phyloP scores from a whole-genome alignment of 2,329 filamentous ascomycete species.

The Cladosporium colombiae region DNA sequence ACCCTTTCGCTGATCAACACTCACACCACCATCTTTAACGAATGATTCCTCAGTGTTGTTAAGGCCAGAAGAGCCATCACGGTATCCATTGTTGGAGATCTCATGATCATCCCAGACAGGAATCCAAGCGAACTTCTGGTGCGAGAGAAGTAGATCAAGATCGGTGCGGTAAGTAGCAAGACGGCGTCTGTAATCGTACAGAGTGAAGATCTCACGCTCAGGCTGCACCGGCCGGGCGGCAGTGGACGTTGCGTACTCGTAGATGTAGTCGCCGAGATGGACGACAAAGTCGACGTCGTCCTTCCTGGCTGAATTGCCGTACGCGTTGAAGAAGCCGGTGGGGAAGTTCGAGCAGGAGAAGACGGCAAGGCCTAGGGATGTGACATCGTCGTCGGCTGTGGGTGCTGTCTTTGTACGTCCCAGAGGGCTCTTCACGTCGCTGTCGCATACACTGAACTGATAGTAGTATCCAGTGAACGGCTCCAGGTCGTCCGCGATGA shows the following conservation, averaged over 20 bases:
- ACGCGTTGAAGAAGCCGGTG: constrained; percentile 32
- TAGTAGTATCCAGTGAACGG: constrained; percentile 34
- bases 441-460: constrained; percentile 31
- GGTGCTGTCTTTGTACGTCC: constrained; percentile 34
- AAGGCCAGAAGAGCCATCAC: constrained; percentile 42
- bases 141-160: constrained; percentile 42
- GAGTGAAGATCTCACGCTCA: constrained; percentile 41
- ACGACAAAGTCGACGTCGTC: constrained; percentile 45
- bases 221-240: constrained; percentile 35
- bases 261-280: constrained; percentile 47
- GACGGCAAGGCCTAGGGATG: constrained; percentile 29
- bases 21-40: constrained; percentile 41
- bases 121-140: constrained; percentile 47
- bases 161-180: constrained; percentile 45
- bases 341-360: constrained; percentile 34
- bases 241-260: constrained; percentile 43
- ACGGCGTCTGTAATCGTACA: constrained; percentile 49
- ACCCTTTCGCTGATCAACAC: constrained; percentile 45
- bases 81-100: constrained; percentile 44
- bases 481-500: constrained; percentile 29
- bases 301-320: constrained; percentile 31
- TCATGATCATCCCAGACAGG: constrained; percentile 44
- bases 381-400: constrained; percentile 27
- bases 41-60: constrained; percentile 50
- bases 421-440: constrained; percentile 27